Percentiles rank a stretch among this genome's conserved stretches.
phyloP scores from a whole-genome alignment of 495 filamentous ascomycete genomes.

The Penicillium angulare region DNA sequence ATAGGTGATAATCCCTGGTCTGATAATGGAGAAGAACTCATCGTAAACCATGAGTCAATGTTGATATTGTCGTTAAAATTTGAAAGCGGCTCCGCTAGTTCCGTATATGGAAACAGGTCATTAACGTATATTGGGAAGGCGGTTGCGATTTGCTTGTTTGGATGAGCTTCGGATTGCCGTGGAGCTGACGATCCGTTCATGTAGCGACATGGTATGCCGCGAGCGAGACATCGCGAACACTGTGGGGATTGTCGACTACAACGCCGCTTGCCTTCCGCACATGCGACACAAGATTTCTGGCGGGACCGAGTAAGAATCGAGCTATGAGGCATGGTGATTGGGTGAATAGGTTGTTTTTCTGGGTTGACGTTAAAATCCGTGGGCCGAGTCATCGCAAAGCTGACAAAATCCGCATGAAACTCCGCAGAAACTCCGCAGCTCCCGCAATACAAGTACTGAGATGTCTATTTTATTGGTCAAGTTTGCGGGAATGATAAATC shows the following conservation, averaged over 20 bases:
- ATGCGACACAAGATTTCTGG: slow-evolving; percentile 18
- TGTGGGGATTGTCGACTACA: slow-evolving; percentile 23
- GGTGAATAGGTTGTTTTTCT: not conserved
- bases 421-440: slow-evolving; percentile 4
- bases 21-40: not conserved
- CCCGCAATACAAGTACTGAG: not conserved
- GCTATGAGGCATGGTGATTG: slow-evolving; percentile 6
- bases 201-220: slow-evolving; percentile 12
- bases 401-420: not conserved
- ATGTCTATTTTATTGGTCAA: not conserved
- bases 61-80: not conserved
- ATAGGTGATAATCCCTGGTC: not conserved
- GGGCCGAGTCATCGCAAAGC: not conserved
- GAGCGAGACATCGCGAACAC: slow-evolving; percentile 13
- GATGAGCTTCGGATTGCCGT: not conserved
- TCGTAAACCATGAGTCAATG: slow-evolving; percentile 1
- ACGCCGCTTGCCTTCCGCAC: slow-evolving; percentile 16
- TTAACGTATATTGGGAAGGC: too few relatives aligned
- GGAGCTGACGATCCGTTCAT: not conserved
- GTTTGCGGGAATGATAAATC: too few relatives aligned
- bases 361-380: not conserved
- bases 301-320: slow-evolving; percentile 1
- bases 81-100: not conserved
- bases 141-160: too few relatives aligned
- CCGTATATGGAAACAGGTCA: not conserved